Base-by-base conservation (phyloP, 1,139 yeast species). In the Suhomyces maxii region DNA sequence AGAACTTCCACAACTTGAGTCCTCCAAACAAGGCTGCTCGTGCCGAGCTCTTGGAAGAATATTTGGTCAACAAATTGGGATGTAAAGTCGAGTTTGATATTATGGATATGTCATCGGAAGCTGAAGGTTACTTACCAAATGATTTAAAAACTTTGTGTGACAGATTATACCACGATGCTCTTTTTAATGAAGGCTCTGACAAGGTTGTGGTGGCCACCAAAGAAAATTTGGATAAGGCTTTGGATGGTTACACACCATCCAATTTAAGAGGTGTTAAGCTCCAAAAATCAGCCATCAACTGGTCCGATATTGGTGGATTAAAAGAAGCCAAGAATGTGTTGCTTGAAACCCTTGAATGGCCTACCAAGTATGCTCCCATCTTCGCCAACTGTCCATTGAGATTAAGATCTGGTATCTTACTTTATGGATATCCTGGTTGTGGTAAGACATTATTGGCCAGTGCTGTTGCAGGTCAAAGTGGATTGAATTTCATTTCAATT, bases 371-470 rank as follows among this genome's bases (percentile, higher is more conserved):
- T 61, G 96, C 97, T 0, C 97, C 98, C 3, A 89, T 93, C 28
- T 93, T 93, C 65, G 85, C 87, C 14, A 83, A 82, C 54, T 89
- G 96, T 59, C 97, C 98, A 0, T 70, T 93, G 44, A 71, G 98
- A 47, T 71, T 91, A 46, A 76, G 98, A 58, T 89, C 97, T 0
- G 99, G 99, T 45, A 80, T 93, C 33, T 71, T 93, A 44, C 76
- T 93, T 13, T 93, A 91, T 65, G 99, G 99, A 0, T 93, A 89
- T 60, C 99, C 99, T 1, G 99, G 99, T 5, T 93, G 99, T 69
- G 99, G 99, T 45, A 93, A 93, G 65, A 93, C 99, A 0, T 73
- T 91, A 51, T 68, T 93, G 35, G 98, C 98, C 0, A 86, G 95
- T 51, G 97, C 98, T 0, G 89, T 93, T 41, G 96, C 98, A 0